Percentiles rank a stretch among this genome's conserved stretches.
Evolutionary conservation across 1,284 basidiomycete genomes (phyloP).

Genomic region (Papiliotrema fonsecae): DNA sequence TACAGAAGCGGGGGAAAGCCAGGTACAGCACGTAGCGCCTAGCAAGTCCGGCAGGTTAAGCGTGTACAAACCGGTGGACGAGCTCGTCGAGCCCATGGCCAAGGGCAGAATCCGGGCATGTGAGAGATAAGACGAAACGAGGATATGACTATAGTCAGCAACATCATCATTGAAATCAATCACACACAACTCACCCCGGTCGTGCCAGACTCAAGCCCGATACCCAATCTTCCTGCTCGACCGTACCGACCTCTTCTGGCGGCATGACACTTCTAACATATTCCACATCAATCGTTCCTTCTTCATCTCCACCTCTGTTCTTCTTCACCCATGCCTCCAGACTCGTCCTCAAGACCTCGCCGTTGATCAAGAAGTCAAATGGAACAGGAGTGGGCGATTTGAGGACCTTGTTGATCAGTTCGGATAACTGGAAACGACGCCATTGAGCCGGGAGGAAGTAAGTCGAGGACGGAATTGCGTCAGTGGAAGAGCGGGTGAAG

Average conservation of each 20-base stretch:
- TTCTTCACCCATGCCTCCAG: conserved; percentile 73
- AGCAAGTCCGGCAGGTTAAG: conserved; percentile 45
- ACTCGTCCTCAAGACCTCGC: conserved; percentile 69
- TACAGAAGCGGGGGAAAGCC: conserved; percentile 52
- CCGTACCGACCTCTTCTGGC: conserved; percentile 71
- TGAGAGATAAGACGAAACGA: conserved; percentile 78
- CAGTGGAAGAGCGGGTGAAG: conserved; percentile 65
- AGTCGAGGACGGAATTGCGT: conserved; percentile 80
- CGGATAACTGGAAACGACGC: conserved; percentile 94
- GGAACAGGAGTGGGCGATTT: conserved; percentile 65
- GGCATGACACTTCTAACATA: conserved; percentile 91
- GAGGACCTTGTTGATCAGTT: conserved; percentile 92
- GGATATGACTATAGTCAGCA: conserved; percentile 55
- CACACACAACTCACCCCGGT: conserved; percentile 56
- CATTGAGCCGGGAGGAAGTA: conserved; percentile 90
- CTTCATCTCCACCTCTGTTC: conserved; percentile 64
- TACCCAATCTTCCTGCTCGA: conserved; percentile 93
- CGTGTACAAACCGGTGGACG: conserved; percentile 30
- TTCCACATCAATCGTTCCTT: conserved; percentile 82
- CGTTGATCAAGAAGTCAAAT: conserved; percentile 87
- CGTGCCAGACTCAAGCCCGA: conserved; percentile 69
- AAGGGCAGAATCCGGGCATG: conserved; percentile 64
- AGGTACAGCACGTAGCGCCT: conserved; percentile 67
- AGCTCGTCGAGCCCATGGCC: conserved; percentile 14
- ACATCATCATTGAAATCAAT: not conserved